phyloP scores from a whole-genome alignment of 2,329 filamentous ascomycete species.

The Ophiostoma sp. region DNA sequence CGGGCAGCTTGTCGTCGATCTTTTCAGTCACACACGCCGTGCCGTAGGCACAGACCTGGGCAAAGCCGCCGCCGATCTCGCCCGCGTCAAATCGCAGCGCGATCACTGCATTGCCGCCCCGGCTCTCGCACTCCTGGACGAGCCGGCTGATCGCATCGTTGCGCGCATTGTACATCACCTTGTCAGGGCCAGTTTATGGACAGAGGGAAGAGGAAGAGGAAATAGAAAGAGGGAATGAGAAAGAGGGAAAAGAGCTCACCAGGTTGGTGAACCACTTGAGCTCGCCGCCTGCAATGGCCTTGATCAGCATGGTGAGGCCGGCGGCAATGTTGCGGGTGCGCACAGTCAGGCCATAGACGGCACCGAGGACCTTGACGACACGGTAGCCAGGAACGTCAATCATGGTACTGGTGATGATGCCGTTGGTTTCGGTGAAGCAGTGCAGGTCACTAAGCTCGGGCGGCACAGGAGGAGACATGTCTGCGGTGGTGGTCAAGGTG shows the following conservation, averaged over 20 bases:
- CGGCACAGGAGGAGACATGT: background rate
- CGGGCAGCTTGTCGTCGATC: slow-evolving; percentile 36
- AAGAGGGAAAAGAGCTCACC: slow-evolving; percentile 39
- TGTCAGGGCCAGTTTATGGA: slow-evolving; percentile 29
- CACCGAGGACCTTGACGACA: slow-evolving; percentile 51
- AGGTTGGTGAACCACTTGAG: slow-evolving; percentile 54
- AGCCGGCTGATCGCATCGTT: slow-evolving; percentile 53
- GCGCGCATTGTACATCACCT: slow-evolving; percentile 36
- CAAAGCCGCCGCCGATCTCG: slow-evolving; percentile 47
- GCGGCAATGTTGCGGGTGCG: slow-evolving; percentile 53
- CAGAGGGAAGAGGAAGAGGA: no score
- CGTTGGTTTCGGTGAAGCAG: slow-evolving; percentile 51
- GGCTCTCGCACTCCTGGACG: slow-evolving; percentile 51
- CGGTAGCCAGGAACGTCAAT: slow-evolving; percentile 58
- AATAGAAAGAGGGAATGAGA: no score
- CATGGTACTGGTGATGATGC: slow-evolving; percentile 58
- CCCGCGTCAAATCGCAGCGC: slow-evolving; percentile 54
- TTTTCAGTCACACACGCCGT: slow-evolving; percentile 55
- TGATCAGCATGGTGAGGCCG: slow-evolving; percentile 50
- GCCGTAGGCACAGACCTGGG: slow-evolving; percentile 56
- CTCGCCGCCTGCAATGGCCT: slow-evolving; percentile 54
- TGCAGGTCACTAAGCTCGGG: slow-evolving; percentile 40
- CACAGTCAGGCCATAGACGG: slow-evolving; percentile 41
- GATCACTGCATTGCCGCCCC: slow-evolving; percentile 56
- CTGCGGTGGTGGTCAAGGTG: no score